Conservation (phyloP, 352 stramenopile species). For the Phytophthora pseudosyringae region DNA sequence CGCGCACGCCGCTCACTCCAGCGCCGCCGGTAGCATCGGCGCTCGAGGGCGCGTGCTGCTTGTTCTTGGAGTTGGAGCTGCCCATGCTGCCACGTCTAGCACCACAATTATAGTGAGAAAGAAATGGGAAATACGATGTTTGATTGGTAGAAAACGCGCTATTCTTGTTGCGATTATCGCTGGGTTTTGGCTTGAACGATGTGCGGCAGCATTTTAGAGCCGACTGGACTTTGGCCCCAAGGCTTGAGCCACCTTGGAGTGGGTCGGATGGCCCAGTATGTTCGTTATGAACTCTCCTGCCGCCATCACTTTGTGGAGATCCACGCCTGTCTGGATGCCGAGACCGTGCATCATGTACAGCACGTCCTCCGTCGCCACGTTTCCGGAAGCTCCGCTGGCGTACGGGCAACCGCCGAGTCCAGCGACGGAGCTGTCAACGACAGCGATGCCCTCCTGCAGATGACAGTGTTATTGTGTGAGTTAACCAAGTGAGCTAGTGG, state of each 20-base stretch:
- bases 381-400: constrained; percentile 95
- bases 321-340: constrained; percentile 94
- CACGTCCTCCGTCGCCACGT: constrained; percentile 97
- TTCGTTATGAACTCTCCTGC: constrained; percentile 91
- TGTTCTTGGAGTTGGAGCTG: constrained; percentile 65
- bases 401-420: constrained; percentile 97
- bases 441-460: constrained; percentile 88
- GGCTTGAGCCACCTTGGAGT: constrained; percentile 89
- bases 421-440: constrained; percentile 95
- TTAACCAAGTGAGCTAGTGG: constrained; percentile 3
- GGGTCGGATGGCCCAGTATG: constrained; percentile 74
- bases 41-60: constrained; percentile 28
- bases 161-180: constrained; percentile 9
- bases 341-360: constrained; percentile 98
- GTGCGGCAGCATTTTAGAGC: constrained; percentile 38
- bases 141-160: constrained; percentile 24
- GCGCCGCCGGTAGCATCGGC: neutral
- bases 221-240: constrained; percentile 51
- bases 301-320: constrained; percentile 93
- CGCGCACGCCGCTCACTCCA: constrained; percentile 37
- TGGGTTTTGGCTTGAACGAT: constrained; percentile 16
- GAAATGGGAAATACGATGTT: constrained; percentile 1
- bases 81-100: constrained; percentile 48
- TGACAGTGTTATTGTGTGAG: neutral
- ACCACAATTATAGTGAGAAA: no score